Conservation (phyloP, 495 filamentous ascomycete genomes). For the Penicillium diatomitis region DNA sequence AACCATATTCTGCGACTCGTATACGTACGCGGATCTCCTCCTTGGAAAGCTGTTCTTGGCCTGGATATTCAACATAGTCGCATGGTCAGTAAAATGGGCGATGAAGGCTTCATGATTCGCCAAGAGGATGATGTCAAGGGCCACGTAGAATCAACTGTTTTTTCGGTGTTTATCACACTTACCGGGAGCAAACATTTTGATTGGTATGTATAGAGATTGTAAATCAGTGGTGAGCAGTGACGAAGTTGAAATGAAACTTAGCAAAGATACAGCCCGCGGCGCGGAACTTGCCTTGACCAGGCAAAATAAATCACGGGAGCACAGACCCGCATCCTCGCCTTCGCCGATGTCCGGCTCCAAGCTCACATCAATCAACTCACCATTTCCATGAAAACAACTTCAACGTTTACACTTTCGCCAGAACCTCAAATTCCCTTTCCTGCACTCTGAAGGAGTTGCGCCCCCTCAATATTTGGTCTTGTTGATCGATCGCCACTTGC, state of each 20-base stretch:
- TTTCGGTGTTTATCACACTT: slow-evolving; percentile 1
- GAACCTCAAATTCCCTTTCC: not conserved
- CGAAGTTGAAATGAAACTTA: no score
- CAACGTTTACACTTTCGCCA: slow-evolving; percentile 1
- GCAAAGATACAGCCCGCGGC: not conserved
- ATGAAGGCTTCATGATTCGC: not conserved
- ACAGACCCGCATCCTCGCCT: slow-evolving; percentile 21
- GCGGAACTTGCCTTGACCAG: slow-evolving; percentile 2
- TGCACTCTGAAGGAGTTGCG: not conserved
- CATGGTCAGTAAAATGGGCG: not conserved
- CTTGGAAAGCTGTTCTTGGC: slow-evolving; percentile 38
- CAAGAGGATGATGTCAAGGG: not conserved
- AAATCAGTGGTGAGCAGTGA: no score
- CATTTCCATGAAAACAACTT: no score
- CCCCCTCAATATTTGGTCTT: not conserved
- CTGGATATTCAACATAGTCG: slow-evolving; percentile 8
- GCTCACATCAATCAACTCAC: no score
- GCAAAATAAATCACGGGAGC: slow-evolving; percentile 26
- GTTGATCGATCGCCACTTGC: not conserved
- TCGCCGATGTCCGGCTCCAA: slow-evolving; percentile 11
- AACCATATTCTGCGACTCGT: no score
- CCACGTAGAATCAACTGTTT: not conserved
- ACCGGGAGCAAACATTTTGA: slow-evolving; percentile 41
- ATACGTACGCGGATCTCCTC: slow-evolving; percentile 36
- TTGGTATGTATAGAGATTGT: no score